Evolutionary conservation across 768 basidiomycete species (phyloP).

Genomic region (Pleurotus sapidus): DNA sequence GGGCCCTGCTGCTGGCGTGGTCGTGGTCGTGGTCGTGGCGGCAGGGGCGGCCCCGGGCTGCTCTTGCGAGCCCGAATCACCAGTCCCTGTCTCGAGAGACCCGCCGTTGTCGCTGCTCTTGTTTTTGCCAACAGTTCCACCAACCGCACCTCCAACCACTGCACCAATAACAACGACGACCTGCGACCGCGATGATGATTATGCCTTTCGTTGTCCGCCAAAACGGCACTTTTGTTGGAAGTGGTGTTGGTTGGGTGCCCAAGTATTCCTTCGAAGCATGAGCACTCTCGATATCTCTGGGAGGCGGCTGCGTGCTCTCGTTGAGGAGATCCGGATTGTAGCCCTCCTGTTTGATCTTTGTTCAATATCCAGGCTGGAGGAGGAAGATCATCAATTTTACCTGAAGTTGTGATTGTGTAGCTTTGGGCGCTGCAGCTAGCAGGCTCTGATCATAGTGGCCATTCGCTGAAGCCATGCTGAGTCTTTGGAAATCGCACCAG

Average conservation of each 20-base stretch:
- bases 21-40: background rate
- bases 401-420: conserved; percentile 41
- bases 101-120: background rate
- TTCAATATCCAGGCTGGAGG: background rate
- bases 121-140: conserved; percentile 35
- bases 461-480: conserved; percentile 17
- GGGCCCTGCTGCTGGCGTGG: background rate
- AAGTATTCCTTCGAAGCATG: conserved; percentile 19
- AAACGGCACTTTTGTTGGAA: conserved; percentile 33
- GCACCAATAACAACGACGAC: conserved; percentile 44
- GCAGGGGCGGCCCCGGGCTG: background rate
- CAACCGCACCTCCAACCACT: conserved; percentile 58
- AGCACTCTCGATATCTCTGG: conserved; percentile 18
- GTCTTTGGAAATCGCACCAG: background rate
- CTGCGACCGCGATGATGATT: conserved; percentile 31
- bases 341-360: conserved; percentile 38
- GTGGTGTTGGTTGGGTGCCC: conserved; percentile 8
- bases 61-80: background rate
- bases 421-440: conserved; percentile 35
- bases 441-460: conserved; percentile 34
- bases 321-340: conserved; percentile 49
- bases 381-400: conserved; percentile 15
- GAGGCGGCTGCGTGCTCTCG: conserved; percentile 10
- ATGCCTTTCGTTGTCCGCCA: conserved; percentile 47
- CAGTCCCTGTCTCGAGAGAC: background rate